Base-by-base conservation (phyloP, 331 rosid species). In the Quercus lobata region DNA sequence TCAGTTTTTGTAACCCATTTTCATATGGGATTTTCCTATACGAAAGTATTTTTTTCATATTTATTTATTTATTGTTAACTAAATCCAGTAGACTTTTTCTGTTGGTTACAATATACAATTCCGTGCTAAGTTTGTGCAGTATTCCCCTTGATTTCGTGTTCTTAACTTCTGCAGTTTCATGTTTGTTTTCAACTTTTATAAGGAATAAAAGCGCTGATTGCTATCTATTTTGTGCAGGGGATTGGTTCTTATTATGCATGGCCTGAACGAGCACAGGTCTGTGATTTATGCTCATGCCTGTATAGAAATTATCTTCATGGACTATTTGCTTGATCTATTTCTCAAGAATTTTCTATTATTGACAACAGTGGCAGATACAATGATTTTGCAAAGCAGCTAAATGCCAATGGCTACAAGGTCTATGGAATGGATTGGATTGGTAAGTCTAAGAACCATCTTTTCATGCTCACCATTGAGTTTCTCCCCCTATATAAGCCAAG, bases 381-480 rank as follows among this genome's bases (percentile, higher is more conserved):
- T 79, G 78, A 87, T 79, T 93, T 93, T 84, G 98, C 98, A 35
- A 95, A 91, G 90, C 84, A 80, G 80, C 84, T 95, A 79, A 95
- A 91, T 87, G 91, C 89, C 58, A 87, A 85, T 81, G 96, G 98
- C 78, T 95, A 62, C 78, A 95, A 90, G 88, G 98, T 90, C 83
- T 93, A 90, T 57, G 99, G 89, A 52, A 93, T 95, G 94, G 99
- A 95, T 83, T 95, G 99, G 99, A 85, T 90, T 86, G 99, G 99
- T 95, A 84, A 85, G 96, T 81, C 71, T 14, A 65, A 81, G 2
- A 29, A 25, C 57, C 19, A 57, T 46, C 24, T 44, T 29, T 25
- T 24, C 21, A 7, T 3, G 7, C n/a, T 41, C 25, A 8, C 35
- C 10, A 24, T 72, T 27, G 35, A 21, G 8, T 72, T 73, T 32